These are phyloP conservation scores for Talaromyces marneffei DNA, from an alignment of 2,329 filamentous ascomycete genomes.

Conservation along the genomic window DNA sequence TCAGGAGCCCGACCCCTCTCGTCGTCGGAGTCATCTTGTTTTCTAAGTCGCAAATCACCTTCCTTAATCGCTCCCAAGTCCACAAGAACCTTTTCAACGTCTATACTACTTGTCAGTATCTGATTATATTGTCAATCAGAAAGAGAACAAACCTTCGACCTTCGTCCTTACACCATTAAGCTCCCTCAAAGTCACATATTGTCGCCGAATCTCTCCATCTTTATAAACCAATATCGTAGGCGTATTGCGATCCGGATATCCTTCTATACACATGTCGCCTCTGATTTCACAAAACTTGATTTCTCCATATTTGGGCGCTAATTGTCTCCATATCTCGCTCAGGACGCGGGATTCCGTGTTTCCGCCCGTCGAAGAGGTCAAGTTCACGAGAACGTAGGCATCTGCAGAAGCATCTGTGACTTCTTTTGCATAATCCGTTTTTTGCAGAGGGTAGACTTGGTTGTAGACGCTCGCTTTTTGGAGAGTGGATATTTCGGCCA, in stretches of 20 bases:
- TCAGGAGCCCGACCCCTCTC: constrained; percentile 50
- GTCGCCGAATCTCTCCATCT: constrained; percentile 85
- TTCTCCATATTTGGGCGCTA: constrained; percentile 81
- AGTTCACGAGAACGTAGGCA: constrained; percentile 64
- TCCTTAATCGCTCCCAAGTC: constrained; percentile 73
- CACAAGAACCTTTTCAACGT: constrained; percentile 75
- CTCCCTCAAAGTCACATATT: constrained; percentile 82
- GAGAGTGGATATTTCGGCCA: constrained; percentile 72
- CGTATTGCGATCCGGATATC: constrained; percentile 90
- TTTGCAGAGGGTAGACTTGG: constrained; percentile 86
- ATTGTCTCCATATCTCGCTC: constrained; percentile 76
- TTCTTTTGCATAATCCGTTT: constrained; percentile 84
- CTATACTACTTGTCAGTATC: constrained; percentile 26
- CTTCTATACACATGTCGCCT: constrained; percentile 88
- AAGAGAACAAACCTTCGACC: constrained; percentile 46
- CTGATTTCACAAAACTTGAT: constrained; percentile 97
- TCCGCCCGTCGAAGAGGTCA: constrained; percentile 69
- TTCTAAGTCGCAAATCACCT: constrained; percentile 58
- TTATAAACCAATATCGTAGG: constrained; percentile 90
- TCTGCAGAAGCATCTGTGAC: constrained; percentile 84
- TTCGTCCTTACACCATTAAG: constrained; percentile 66
- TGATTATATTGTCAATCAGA: background rate
- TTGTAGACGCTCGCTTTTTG: constrained; percentile 76
- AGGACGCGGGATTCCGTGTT: constrained; percentile 82
- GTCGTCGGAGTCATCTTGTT: constrained; percentile 40